Base-by-base conservation (phyloP, 2,329 filamentous ascomycete genomes). In the Claviceps arundinis region DNA sequence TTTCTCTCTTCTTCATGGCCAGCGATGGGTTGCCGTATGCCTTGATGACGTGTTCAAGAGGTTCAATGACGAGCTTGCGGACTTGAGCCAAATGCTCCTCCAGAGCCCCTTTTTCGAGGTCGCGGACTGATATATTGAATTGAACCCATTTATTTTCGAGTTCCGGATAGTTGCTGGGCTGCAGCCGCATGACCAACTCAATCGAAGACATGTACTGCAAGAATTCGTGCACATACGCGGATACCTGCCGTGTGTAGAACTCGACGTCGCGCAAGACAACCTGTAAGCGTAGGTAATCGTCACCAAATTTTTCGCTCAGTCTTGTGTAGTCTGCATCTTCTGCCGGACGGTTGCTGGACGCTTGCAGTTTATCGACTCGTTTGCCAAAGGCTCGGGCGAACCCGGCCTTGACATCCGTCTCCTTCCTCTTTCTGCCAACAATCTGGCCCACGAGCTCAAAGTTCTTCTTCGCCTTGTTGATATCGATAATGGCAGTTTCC, bases 401-500 rank as follows among this genome's bases (percentile, higher is more conserved):
- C 24, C 87, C 87, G n/a, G 82, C 79, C 54, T 87, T 83, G 56
- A 93, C 84, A 65, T 95, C 89, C 0, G 88, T 91, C 58, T 95
- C 88, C 63, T 94, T 94, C 57, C 87, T 82, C 65, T 91, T 91
- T 52, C 88, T 78, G 53, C 84, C 76, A 34, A 96, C 87, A 52
- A 94, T 90, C 67, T 94, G 86, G 4, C 89, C 89, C 24, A 97
- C 87, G 47, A 95, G 80, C 66, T 96, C 89, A 54, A 91, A 89
- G 50, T 94, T 90, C 70, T 91, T 94, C 72, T 96, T 97, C 51
- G 89, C 84, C 64, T 94, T 89, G 70, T 98, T 95, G 66, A 97
- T 97, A 55, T 91, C 86, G 50, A 86, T 79, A 22, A 87, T 81
- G 9, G 90, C 85, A 40, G 76, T 77, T 57, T 85, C 81, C 13